Percentiles rank a stretch among this genome's conserved stretches.
Conservation (phyloP, 768 basidiomycete genomes). For the Psilocybe subaeruginosa region DNA sequence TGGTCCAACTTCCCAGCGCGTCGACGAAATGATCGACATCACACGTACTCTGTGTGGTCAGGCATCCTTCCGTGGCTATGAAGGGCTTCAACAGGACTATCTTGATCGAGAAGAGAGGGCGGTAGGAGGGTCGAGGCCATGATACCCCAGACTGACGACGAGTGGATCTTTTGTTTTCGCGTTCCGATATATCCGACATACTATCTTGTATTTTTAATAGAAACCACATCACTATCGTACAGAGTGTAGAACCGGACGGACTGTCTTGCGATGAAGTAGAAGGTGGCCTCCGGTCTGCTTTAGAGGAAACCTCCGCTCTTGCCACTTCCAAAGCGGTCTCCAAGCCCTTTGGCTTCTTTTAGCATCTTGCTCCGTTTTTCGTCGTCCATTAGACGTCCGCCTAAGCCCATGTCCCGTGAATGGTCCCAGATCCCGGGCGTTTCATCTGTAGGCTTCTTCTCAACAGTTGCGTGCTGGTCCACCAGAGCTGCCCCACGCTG, state of each 20-base stretch:
- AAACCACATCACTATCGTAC: neutral
- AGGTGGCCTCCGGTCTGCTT: neutral
- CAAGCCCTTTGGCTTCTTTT: conserved; percentile 78
- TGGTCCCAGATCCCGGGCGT: conserved; percentile 86
- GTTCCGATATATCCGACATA: neutral
- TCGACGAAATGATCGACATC: conserved; percentile 43
- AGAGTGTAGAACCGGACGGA: neutral
- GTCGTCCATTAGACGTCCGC: conserved; percentile 91
- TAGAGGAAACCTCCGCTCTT: conserved; percentile 70
- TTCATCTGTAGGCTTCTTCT: conserved; percentile 42
- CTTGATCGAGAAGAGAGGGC: conserved; percentile 40
- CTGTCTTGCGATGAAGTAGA: no score
- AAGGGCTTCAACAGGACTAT: conserved; percentile 38
- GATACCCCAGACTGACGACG: neutral
- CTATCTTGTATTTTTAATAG: neutral
- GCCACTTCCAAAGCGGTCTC: conserved; percentile 81
- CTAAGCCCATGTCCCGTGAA: conserved; percentile 84
- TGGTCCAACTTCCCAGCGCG: conserved; percentile 26
- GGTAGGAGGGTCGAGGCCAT: conserved; percentile 20
- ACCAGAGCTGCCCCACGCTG: conserved; percentile 58
- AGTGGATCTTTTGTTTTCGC: neutral
- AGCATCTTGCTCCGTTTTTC: conserved; percentile 76
- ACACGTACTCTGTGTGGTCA: conserved; percentile 45
- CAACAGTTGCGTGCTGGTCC: conserved; percentile 45
- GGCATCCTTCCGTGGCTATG: conserved; percentile 41